These are phyloP conservation scores for Gastrolobium bilobum DNA, from an alignment of 306 rosid genomes.

Conservation along the genomic window DNA sequence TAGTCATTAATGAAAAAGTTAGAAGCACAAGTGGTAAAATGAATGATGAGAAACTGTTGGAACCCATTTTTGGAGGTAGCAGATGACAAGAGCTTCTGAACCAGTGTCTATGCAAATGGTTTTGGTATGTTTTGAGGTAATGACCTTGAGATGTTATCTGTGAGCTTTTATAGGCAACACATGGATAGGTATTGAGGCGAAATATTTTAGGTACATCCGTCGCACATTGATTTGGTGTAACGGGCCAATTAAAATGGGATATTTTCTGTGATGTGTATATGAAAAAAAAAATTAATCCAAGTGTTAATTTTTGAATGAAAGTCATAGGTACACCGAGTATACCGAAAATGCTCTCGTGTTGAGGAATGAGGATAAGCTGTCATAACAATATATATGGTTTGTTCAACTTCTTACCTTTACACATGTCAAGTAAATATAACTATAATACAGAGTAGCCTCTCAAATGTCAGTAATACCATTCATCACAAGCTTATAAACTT, in stretches of 20 bases:
- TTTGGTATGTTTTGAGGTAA: slow-evolving; percentile 2
- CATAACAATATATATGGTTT: neutral
- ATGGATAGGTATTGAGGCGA: neutral
- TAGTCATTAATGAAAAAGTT: slow-evolving; percentile 45
- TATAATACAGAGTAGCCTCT: neutral
- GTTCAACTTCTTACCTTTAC: slow-evolving; percentile 36
- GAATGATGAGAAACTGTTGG: slow-evolving; percentile 35
- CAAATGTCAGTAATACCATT: neutral
- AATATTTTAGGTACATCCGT: neutral
- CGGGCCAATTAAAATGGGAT: no score
- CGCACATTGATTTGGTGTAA: no score
- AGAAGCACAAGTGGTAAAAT: slow-evolving; percentile 49
- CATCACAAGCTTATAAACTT: neutral
- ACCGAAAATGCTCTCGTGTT: no score
- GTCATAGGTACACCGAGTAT: no score
- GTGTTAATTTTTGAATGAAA: no score
- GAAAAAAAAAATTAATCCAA: no score
- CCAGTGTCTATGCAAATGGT: neutral
- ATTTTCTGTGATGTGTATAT: no score
- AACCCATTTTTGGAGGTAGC: slow-evolving; percentile 52
- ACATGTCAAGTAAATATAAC: neutral
- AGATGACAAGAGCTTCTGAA: neutral
- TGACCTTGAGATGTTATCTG: neutral
- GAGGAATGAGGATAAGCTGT: neutral
- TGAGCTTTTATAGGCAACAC: slow-evolving; percentile 51